These are phyloP conservation scores for Nadsonia starkeyi-henricii DNA, from an alignment of 1,139 yeast species.

Conservation along the genomic window DNA sequence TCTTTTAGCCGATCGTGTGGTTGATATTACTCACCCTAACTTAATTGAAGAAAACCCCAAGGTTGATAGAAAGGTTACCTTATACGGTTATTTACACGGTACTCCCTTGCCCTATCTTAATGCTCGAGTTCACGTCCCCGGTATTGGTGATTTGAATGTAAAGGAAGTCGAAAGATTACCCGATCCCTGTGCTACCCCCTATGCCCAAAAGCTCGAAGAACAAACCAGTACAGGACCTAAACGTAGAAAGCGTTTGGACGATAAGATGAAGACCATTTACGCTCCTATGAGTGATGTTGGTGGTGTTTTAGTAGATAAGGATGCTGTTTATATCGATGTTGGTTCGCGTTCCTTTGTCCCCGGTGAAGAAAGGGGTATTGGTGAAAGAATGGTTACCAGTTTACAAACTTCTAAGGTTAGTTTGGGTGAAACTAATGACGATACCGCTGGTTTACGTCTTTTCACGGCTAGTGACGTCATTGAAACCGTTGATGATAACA, in stretches of 20 bases:
- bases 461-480: conserved; percentile 34
- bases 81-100: conserved; percentile 92
- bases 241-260: conserved; percentile 84
- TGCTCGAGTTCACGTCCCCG: conserved; percentile 85
- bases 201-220: conserved; percentile 70
- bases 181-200: conserved; percentile 98
- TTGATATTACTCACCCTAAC: conserved; percentile 93
- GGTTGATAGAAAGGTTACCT: conserved; percentile 75
- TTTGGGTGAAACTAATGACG: conserved; percentile 46
- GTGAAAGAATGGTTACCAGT: conserved; percentile 72
- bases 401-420: conserved; percentile 58
- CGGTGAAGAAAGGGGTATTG: conserved; percentile 60
- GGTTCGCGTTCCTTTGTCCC: conserved; percentile 50
- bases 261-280: conserved; percentile 82
- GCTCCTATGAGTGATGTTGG: conserved; percentile 99
- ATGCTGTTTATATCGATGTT: conserved; percentile 90
- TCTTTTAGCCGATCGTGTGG: conserved; percentile 75
- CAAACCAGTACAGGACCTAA: conserved; percentile 55
- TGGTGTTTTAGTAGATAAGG: conserved; percentile 91
- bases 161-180: conserved; percentile 76
- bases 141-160: conserved; percentile 80
- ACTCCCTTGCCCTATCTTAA: conserved; percentile 64
- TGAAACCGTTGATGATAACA: conserved; percentile 28
- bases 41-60: conserved; percentile 64
- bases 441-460: conserved; percentile 41